Base-by-base conservation (phyloP, 305 asterid genomes). In the Caryopteris hybrid region DNA sequence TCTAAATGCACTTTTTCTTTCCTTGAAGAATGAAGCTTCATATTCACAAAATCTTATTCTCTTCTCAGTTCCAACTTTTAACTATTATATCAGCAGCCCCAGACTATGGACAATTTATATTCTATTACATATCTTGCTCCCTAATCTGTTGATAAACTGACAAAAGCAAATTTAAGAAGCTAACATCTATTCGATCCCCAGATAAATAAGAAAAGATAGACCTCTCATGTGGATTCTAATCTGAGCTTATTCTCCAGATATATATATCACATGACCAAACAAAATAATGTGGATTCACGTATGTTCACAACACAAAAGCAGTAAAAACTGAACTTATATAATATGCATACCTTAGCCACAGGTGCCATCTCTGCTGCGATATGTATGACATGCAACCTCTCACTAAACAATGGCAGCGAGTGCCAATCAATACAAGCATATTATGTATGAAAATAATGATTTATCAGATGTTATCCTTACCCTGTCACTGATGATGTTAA, bases 301-400 rank as follows among this genome's bases (percentile, higher is more conserved):
- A 36, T 23, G 45, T 34, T 71, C 42, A 63, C 60, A 43, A 33
- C 39, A 66, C 17, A 41, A 34, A 31, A 64, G 57, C 58, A 53
- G 31, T 47, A 73, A 16, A 43, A 33, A 41, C 39, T n/a, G 41
- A 50, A 13, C 3, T 36, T 61, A 64, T 27, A 69, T 48, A n/a
- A 51, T 48, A 68, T 17, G 52, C 79, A 66, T 84, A 94, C 99
- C 99, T 94, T 94, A 31, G 99, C 99, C 71, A 91, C 98, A 57
- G 99, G 99, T 23, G 99, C 99, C 97, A 94, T 86, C 87, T 94
- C 99, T 67, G 96, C 99, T 53, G 99, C 98, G 57, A 94, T 87
- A 78, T 94, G 97, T 79, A 94, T 80, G 76, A 94, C 79, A 77
- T 91, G 95, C 72, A 94, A 84, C 82, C 88, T 86, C 76, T 80